Evolutionary conservation across 208 protist genomes (phyloP), one percentile per base, ranked within the genome.

Genomic region (Wallacemonas sp.): DNA sequence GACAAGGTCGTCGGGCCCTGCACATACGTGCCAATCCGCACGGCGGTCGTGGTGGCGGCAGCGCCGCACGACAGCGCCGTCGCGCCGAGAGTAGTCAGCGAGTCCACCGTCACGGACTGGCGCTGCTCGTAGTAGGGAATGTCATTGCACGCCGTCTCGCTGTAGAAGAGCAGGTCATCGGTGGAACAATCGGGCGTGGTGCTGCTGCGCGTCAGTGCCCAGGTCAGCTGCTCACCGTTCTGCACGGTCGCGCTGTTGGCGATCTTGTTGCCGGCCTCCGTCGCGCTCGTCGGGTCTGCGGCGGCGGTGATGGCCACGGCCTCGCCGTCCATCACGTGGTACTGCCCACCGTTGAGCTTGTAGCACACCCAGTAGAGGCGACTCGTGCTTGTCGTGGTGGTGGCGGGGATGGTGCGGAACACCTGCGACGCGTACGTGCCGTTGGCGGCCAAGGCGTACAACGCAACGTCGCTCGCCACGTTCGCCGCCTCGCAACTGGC

Each of bases 261-360:
- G 48, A 72, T 41, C 64, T 82, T 80, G 5, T 56, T 44, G 12
- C 72, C 74, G n/a, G 43, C 14, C 21, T 85, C 70, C 4, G 68
- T 91, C 5, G 86, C 84, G 23, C 52, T 70, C 5, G 47, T 79
- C 11, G 90, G 83, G 29, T 76, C 77, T 0, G 83, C 81, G 16
- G 69, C 73, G 6, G 43, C 61, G 19, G 52, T 65, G 55, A 86
- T 72, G 2, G 39, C 24, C 6, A 90, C 39, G 24, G 38, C 21
- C 16, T 65, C 0, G n/a, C 41, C 39, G 27, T 81, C 76, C 32
- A 94, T 74, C 9, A 81, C 52, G 68, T 95, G 82, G 61, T 78
- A 96, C 76, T 88, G 78, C 3, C 88, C 92, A 32, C 92, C 92
- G 38, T 86, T 78, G 52, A 95, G 79, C 72, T 90, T 92, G 74